A percentile compares a stretch with the other conserved stretches of the same genome.
phyloP scores from a whole-genome alignment of 139 green algal species.

The Coelastrella sp. region DNA sequence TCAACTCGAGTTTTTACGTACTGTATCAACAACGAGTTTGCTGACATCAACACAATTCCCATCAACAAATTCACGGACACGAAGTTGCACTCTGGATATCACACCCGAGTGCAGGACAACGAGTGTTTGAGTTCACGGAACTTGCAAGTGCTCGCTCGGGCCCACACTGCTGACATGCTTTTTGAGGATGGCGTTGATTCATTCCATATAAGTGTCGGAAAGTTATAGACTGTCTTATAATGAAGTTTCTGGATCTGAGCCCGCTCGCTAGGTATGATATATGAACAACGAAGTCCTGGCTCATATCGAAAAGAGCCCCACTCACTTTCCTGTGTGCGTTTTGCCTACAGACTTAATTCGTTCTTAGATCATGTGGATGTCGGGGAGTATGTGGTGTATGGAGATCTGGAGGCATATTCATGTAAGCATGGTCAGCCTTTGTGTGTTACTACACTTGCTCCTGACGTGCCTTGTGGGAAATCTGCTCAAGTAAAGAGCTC shows the following conservation, averaged over 20 bases:
- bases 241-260: slow-evolving; percentile 82
- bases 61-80: no score
- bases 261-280: slow-evolving; percentile 66
- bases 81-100: no score
- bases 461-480: no score
- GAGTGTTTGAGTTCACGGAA: not conserved
- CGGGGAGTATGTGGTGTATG: slow-evolving; percentile 89
- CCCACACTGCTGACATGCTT: not conserved
- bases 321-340: not conserved
- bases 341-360: slow-evolving; percentile 77
- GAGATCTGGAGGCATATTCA: slow-evolving; percentile 94
- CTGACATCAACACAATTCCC: not conserved
- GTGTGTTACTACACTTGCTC: not conserved
- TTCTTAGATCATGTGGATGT: slow-evolving; percentile 94
- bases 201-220: slow-evolving; percentile 14
- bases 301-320: slow-evolving; percentile 1
- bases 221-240: slow-evolving; percentile 12
- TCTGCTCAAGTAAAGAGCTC: no score
- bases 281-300: not conserved
- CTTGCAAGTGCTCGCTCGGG: not conserved
- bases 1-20: not conserved
- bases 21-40: not conserved
- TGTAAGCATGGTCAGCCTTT: slow-evolving; percentile 72
- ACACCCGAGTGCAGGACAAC: no score
- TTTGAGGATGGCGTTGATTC: slow-evolving; percentile 9